phyloP scores from a whole-genome alignment of 2,329 filamentous ascomycete genomes.

The Calonectria montana region DNA sequence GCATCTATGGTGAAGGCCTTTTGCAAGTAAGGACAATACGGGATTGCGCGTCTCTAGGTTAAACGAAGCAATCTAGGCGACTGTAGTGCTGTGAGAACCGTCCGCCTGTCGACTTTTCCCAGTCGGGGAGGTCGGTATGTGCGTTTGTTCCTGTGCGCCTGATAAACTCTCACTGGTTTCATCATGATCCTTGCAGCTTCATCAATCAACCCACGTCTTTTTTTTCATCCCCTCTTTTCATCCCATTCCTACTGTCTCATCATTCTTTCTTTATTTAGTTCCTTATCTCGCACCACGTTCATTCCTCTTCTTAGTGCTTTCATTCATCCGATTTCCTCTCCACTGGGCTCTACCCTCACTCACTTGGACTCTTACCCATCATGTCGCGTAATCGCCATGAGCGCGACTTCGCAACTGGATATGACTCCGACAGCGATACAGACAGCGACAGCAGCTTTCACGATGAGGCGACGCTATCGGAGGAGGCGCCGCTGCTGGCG shows the following conservation, averaged over 20 bases:
- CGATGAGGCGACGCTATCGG: slow-evolving; percentile 16
- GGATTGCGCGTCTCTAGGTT: slow-evolving; percentile 8
- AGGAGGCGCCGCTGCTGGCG: slow-evolving; percentile 37
- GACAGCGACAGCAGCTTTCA: slow-evolving; percentile 27
- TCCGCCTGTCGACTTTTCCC: background rate
- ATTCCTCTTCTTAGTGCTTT: no score
- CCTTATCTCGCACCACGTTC: background rate
- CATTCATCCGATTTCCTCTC: background rate
- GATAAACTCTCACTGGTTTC: slow-evolving; percentile 4
- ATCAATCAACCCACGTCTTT: background rate
- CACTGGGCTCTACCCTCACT: background rate
- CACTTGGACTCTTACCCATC: background rate
- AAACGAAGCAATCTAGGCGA: background rate
- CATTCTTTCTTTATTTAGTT: background rate
- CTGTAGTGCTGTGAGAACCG: background rate
- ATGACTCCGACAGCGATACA: background rate
- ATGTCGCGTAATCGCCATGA: slow-evolving; percentile 16
- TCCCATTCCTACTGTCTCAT: background rate
- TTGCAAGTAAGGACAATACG: background rate
- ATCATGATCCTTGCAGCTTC: slow-evolving; percentile 2
- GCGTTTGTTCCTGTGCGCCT: background rate
- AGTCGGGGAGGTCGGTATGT: slow-evolving; percentile 18
- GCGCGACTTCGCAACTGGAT: background rate
- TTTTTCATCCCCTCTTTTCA: background rate
- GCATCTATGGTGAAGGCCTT: background rate